phyloP scores from a whole-genome alignment of 2,329 filamentous ascomycete genomes.

The Neonectria magnoliae region DNA sequence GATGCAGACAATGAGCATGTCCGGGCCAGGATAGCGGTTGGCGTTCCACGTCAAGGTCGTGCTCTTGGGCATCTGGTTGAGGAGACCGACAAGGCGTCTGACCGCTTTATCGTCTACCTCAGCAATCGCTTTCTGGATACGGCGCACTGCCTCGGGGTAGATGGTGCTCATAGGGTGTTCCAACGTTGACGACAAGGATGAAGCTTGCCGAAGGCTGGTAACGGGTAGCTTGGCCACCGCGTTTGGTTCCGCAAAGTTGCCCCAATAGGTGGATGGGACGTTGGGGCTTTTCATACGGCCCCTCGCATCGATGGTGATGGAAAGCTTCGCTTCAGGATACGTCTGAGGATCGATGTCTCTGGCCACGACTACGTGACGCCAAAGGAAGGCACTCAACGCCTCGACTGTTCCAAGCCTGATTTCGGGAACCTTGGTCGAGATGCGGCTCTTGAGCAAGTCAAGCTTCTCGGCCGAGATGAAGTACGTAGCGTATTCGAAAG shows the following conservation, averaged over 20 bases:
- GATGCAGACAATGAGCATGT: slow-evolving; percentile 25
- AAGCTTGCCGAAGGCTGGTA: not conserved
- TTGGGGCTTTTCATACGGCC: not conserved
- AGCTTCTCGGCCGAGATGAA: slow-evolving; percentile 2
- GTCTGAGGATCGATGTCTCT: slow-evolving; percentile 2
- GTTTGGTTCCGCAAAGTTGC: slow-evolving; percentile 23
- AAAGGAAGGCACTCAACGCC: slow-evolving; percentile 10
- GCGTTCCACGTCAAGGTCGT: slow-evolving; percentile 21
- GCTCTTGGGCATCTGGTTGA: slow-evolving; percentile 23
- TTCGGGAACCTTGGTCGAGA: not conserved
- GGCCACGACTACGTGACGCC: slow-evolving; percentile 13
- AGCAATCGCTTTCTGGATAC: slow-evolving; percentile 11
- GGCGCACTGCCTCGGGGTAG: slow-evolving; percentile 1
- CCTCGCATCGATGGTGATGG: slow-evolving; percentile 15
- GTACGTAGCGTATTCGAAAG: slow-evolving; percentile 10
- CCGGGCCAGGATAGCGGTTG: slow-evolving; percentile 17
- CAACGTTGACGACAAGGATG: not conserved
- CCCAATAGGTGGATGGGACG: slow-evolving; percentile 12
- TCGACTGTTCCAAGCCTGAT: slow-evolving; percentile 7
- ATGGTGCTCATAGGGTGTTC: not conserved
- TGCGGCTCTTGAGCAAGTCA: not conserved
- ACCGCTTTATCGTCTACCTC: slow-evolving; percentile 15
- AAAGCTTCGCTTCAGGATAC: slow-evolving; percentile 15
- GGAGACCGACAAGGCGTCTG: slow-evolving; percentile 19
- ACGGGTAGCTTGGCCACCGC: slow-evolving; percentile 8